phyloP scores from a whole-genome alignment of 1,284 basidiomycete genomes.

The Kwoniella shivajii region DNA sequence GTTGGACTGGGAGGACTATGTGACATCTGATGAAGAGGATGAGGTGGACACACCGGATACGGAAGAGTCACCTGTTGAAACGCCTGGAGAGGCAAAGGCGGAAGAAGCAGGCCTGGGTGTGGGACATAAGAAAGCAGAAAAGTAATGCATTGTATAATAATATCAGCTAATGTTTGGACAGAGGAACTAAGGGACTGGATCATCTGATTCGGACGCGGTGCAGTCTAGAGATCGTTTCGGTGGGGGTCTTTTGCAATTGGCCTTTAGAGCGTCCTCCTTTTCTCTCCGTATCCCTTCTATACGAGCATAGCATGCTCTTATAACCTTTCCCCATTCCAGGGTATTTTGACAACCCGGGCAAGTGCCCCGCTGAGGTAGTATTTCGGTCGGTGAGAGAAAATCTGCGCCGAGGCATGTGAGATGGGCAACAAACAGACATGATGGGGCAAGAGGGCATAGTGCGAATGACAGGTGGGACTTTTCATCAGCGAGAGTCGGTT shows the following conservation, averaged over 20 bases:
- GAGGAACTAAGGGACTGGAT: too few relatives aligned
- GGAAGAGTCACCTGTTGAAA: constrained; percentile 7
- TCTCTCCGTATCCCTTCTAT: constrained; percentile 34
- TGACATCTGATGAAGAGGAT: constrained; percentile 48
- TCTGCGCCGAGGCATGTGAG: constrained; percentile 66
- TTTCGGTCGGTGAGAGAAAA: constrained; percentile 56
- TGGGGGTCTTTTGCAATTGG: background rate
- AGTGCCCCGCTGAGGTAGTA: constrained; percentile 66
- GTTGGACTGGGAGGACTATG: constrained; percentile 56
- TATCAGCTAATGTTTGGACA: too few relatives aligned
- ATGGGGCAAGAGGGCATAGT: constrained; percentile 58
- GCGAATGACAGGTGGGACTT: constrained; percentile 64
- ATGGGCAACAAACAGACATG: constrained; percentile 61
- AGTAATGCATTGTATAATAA: too few relatives aligned
- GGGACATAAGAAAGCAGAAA: too few relatives aligned
- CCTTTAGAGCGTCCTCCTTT: constrained; percentile 1
- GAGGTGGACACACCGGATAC: constrained; percentile 23
- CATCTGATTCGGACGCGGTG: background rate
- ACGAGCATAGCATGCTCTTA: constrained; percentile 69
- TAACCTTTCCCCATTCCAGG: constrained; percentile 71
- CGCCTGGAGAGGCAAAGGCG: constrained; percentile 3
- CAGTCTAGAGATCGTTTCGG: background rate
- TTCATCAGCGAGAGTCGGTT: background rate
- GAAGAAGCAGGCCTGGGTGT: background rate
- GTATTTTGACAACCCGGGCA: constrained; percentile 64